phyloP scores from a whole-genome alignment of 1,284 basidiomycete species.

The Tylopilus microsporus region DNA sequence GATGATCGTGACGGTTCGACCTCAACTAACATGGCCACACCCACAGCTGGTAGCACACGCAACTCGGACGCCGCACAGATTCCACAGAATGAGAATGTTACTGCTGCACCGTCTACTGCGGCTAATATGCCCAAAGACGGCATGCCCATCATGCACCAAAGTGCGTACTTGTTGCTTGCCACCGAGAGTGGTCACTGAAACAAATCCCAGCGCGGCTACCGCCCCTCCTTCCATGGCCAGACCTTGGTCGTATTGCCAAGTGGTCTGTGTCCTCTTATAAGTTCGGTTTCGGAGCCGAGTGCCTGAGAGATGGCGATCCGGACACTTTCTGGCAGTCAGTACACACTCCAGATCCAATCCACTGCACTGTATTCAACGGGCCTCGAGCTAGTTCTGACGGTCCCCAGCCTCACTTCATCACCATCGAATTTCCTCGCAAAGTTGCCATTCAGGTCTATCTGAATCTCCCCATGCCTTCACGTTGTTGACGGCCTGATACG shows the following conservation, averaged over 20 bases:
- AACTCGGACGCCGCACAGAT: constrained; percentile 7
- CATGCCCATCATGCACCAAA: constrained; percentile 35
- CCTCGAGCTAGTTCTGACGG: constrained; percentile 78
- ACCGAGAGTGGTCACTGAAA: constrained; percentile 3
- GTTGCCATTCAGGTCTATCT: constrained; percentile 75
- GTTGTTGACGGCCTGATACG: constrained; percentile 1
- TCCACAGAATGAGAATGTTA: constrained; percentile 15
- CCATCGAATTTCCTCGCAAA: constrained; percentile 87
- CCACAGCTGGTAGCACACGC: neutral
- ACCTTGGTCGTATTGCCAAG: constrained; percentile 78
- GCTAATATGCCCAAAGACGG: constrained; percentile 32
- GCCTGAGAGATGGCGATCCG: constrained; percentile 82
- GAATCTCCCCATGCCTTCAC: neutral
- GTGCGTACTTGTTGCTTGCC: constrained; percentile 13
- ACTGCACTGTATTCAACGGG: constrained; percentile 1
- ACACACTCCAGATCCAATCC: neutral
- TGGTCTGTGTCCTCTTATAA: constrained; percentile 99
- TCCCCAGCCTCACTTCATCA: constrained; percentile 94
- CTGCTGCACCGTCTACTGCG: constrained; percentile 16
- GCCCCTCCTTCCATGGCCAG: constrained; percentile 62
- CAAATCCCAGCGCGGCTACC: constrained; percentile 34
- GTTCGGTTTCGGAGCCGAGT: constrained; percentile 93
- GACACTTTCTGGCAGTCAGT: constrained; percentile 98
- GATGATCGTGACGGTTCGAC: neutral
- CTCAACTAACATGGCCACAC: constrained; percentile 12